These are phyloP conservation scores for Metarhizium brunneum DNA, from an alignment of 2,329 filamentous ascomycete genomes.

Conservation along the genomic window DNA sequence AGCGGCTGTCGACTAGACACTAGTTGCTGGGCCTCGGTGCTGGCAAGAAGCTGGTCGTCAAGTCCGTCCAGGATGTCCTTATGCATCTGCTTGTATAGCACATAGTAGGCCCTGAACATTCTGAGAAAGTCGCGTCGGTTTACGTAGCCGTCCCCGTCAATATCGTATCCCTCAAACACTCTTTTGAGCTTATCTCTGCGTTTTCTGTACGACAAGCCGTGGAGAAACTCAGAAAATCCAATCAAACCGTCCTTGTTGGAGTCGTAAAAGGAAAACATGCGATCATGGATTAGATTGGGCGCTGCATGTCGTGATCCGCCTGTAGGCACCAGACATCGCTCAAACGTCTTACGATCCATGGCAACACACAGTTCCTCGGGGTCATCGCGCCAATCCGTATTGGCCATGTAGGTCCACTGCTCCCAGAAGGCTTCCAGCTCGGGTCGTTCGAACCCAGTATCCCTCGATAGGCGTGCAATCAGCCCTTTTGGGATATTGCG, in stretches of 20 bases:
- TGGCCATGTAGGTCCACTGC: constrained; percentile 91
- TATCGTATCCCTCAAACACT: constrained; percentile 84
- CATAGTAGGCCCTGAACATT: constrained; percentile 88
- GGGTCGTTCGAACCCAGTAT: constrained; percentile 73
- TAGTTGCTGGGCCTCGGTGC: constrained; percentile 66
- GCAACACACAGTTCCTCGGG: constrained; percentile 69
- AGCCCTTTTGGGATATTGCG: constrained; percentile 57
- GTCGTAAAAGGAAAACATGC: constrained; percentile 96
- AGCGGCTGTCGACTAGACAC: constrained; percentile 67
- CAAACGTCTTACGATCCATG: constrained; percentile 88
- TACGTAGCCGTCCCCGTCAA: constrained; percentile 80
- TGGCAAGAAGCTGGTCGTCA: constrained; percentile 69
- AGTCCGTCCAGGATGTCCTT: constrained; percentile 71
- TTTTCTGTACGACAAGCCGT: constrained; percentile 64
- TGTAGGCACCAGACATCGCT: constrained; percentile 81
- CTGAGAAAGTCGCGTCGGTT: constrained; percentile 79
- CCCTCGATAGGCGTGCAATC: constrained; percentile 57
- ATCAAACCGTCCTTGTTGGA: constrained; percentile 82
- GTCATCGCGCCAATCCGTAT: constrained; percentile 73
- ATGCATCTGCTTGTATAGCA: constrained; percentile 82
- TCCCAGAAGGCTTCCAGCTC: constrained; percentile 93
- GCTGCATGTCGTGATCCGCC: constrained; percentile 67
- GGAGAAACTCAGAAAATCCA: constrained; percentile 84
- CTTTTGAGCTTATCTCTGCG: constrained; percentile 59
- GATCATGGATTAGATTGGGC: constrained; percentile 87